phyloP scores from a whole-genome alignment of 305 asterid species.

The Rubia occidens region DNA sequence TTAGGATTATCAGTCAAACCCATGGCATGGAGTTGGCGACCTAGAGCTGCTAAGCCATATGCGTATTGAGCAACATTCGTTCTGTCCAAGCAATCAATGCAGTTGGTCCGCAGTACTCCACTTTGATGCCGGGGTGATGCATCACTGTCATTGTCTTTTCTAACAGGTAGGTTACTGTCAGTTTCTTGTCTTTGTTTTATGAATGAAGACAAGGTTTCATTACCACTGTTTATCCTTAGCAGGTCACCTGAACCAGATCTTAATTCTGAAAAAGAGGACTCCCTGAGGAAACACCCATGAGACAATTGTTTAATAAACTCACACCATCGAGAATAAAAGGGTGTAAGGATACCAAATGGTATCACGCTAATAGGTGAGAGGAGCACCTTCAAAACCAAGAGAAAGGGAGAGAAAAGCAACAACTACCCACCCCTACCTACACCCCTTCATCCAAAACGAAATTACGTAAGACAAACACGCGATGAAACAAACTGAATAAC shows the following conservation, averaged over 20 bases:
- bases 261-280: constrained; percentile 63
- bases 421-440: not conserved
- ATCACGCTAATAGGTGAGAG: not conserved
- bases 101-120: constrained; percentile 95
- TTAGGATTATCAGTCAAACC: constrained; percentile 77
- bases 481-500: constrained; percentile 5
- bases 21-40: constrained; percentile 89
- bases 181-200: constrained; percentile 53
- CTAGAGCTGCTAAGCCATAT: constrained; percentile 88
- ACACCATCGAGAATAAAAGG: not conserved
- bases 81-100: constrained; percentile 96
- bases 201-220: constrained; percentile 35
- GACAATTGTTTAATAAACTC: not conserved
- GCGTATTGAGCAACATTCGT: constrained; percentile 98
- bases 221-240: constrained; percentile 44
- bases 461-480: not conserved
- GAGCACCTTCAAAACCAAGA: not conserved
- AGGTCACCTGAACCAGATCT: constrained; percentile 63
- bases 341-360: not conserved
- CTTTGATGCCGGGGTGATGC: constrained; percentile 58
- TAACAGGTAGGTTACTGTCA: constrained; percentile 35
- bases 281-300: constrained; percentile 41
- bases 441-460: not conserved
- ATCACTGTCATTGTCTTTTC: constrained; percentile 31
- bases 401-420: not conserved